Evolutionary conservation across 2,329 filamentous ascomycete genomes (phyloP), one percentile per base, ranked within the genome.

Genomic region (Metarhizium brunneum): DNA sequence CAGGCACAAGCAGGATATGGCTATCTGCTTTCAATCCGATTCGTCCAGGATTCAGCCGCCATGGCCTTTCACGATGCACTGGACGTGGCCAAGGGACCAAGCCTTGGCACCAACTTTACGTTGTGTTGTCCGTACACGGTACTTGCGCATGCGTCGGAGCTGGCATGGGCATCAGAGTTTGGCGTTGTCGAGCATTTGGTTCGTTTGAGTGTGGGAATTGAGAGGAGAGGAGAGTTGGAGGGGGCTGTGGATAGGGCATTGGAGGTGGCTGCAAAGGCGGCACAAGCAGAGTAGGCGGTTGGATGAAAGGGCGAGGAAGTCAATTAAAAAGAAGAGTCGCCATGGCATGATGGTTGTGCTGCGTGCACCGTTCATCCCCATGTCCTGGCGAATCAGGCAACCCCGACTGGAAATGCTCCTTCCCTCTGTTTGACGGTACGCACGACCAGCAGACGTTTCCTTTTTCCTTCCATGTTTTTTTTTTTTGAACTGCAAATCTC

Each of bases 101-200:
- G 79, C 58, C 65, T 81, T 1, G 80, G 78, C 1, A 78, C 77
- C 2, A 77, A 76, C 58, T 66, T 73, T 50, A 80, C 76, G 2
- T 63, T 82, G 1, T 70, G 68, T 8, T 67, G 65, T 49, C 60
- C 66, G 2, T 80, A 78, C 60, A 73, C 71, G 40, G 62, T 71
- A 18, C 63, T 72, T 20, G 65, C 71, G 1, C 76, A 73, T 58
- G 68, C 66, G 3, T 67, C 66, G 13, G 68, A 73, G 56, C 63
- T 69, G 20, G 68, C 72, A 3, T 68, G 69, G 57, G 69, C 68
- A 0, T 68, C 64, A 11, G 64, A 68, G 29, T 75, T 71, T 56
- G 77, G 74, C 0, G 60, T 75, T 2, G 58, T 63, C 29, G 64
- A 68, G 55, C 67, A 73, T 55, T 67, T 76, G 58, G 67, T 80